Percentiles rank a stretch among this genome's conserved stretches.
Evolutionary conservation across 805 yeast genomes (phyloP).

Genomic region (Brettanomyces anomalus): DNA sequence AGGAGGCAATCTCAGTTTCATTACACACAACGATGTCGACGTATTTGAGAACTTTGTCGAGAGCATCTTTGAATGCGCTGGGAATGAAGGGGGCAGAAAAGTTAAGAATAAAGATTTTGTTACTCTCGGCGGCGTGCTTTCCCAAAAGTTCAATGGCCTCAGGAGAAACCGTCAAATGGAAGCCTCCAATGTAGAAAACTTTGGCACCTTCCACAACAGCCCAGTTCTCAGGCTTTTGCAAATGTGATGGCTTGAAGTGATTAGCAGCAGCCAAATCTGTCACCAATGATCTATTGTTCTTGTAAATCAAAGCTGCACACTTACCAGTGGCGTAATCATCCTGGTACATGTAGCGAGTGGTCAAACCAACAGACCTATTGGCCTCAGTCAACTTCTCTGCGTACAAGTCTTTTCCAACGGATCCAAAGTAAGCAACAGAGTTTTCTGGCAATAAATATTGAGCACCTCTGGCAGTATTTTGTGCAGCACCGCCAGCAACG

Average conservation of each 20-base stretch:
- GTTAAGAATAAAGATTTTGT: conserved; percentile 58
- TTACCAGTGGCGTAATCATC: conserved; percentile 81
- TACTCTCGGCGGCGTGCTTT: conserved; percentile 57
- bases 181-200: conserved; percentile 94
- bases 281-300: conserved; percentile 82
- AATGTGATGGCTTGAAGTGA: conserved; percentile 85
- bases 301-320: conserved; percentile 89
- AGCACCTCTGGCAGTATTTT: conserved; percentile 98
- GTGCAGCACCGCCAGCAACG: conserved; percentile 99
- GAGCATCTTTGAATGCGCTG: conserved; percentile 87
- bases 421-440: conserved; percentile 89
- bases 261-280: conserved; percentile 98
- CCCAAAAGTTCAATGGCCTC: conserved; percentile 87
- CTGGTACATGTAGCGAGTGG: conserved; percentile 77
- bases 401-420: conserved; percentile 89
- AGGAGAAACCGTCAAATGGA: conserved; percentile 96
- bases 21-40: conserved; percentile 90
- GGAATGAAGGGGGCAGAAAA: conserved; percentile 96
- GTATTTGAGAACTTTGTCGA: conserved; percentile 73
- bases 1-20: conserved; percentile 95
- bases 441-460: conserved; percentile 77
- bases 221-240: conserved; percentile 89
- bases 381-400: conserved; percentile 75
- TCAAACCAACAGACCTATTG: conserved; percentile 80
- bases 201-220: conserved; percentile 68